phyloP scores from a whole-genome alignment of 2,329 filamentous ascomycete genomes.

The Penicillium hordei region DNA sequence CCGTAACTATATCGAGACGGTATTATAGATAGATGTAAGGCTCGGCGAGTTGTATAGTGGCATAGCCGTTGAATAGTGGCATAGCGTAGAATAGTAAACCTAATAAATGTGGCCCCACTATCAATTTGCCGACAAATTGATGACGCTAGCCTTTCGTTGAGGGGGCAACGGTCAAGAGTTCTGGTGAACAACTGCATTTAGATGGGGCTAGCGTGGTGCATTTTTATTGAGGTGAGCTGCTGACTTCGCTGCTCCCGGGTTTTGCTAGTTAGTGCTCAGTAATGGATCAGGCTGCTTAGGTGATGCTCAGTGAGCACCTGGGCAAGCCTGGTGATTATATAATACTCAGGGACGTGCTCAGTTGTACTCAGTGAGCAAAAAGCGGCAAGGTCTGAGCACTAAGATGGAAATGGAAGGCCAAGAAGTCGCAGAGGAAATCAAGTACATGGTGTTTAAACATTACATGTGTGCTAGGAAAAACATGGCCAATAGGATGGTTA shows the following conservation, averaged over 20 bases:
- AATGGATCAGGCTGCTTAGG: too few relatives aligned
- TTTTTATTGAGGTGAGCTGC: constrained; percentile 2
- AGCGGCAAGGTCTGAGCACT: too few relatives aligned
- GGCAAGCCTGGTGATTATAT: too few relatives aligned
- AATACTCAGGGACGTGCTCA: too few relatives aligned
- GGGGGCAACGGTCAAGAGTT: constrained; percentile 3
- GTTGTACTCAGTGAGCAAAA: too few relatives aligned
- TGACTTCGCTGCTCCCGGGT: constrained; percentile 1
- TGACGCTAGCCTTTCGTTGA: not conserved
- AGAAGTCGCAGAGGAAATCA: too few relatives aligned
- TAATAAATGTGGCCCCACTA: not conserved
- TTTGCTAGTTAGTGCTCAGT: too few relatives aligned
- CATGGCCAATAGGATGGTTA: not conserved
- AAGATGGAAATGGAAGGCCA: too few relatives aligned
- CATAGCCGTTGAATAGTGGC: too few relatives aligned
- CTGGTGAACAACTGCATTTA: not conserved
- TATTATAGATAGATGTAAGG: not conserved
- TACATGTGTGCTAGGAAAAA: not conserved
- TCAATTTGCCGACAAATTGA: not conserved
- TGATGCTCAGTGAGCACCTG: too few relatives aligned
- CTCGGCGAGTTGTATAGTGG: not conserved
- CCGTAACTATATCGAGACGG: not conserved
- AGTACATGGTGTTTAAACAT: too few relatives aligned
- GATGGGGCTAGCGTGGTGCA: not conserved
- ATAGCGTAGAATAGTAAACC: constrained; percentile 2